Evolutionary conservation across 306 rosid genomes (phyloP), one percentile per base, ranked within the genome.

Genomic region (Prunus fruticosa): DNA sequence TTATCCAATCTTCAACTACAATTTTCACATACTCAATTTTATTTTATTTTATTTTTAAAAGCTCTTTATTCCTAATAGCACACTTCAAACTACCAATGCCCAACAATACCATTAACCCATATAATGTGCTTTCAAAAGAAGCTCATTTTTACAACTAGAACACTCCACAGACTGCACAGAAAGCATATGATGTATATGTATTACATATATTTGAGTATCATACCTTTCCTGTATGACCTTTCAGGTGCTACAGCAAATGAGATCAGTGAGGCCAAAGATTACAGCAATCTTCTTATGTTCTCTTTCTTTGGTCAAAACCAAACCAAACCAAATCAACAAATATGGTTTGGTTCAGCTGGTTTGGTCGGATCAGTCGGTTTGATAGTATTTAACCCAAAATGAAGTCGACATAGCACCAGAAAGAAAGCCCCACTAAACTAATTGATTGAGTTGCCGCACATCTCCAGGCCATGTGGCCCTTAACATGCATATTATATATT

Each of bases 191-290:
- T 38, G 43, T 8, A 46, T 6, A 12, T 3, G 1, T 0, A 47
- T 28, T 4, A 64, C 27, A 15, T 51, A 10, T 18, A 14, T 9
- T 23, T 20, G 43, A 1, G 22, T 28, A 38, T 13, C 54, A 69
- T 76, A 93, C 98, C 96, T 89, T 95, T 72, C 96, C 93, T 0
- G 95, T 78, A 47, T 91, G 98, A 56, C 97, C 97, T 66, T 89
- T 97, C 60, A 95, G 14, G 96, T 95, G 84, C 97, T 89, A 76
- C 97, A 92, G 85, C 97, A 95, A 13, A 92, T 90, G 18, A 95
- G 90, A 92, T 95, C 98, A 75, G 96, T 87, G 10, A 97, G 93
- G 67, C 97, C 98, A 62, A 92, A 95, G 43, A 38, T 38, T 38
- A 7, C 9, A 7, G 43, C 43, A 38, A 38, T 38, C 43, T 38